Percentiles rank a stretch among this genome's conserved stretches.
Conservation (phyloP, 208 protist genomes). For the Balamuthia mandrillaris region DNA sequence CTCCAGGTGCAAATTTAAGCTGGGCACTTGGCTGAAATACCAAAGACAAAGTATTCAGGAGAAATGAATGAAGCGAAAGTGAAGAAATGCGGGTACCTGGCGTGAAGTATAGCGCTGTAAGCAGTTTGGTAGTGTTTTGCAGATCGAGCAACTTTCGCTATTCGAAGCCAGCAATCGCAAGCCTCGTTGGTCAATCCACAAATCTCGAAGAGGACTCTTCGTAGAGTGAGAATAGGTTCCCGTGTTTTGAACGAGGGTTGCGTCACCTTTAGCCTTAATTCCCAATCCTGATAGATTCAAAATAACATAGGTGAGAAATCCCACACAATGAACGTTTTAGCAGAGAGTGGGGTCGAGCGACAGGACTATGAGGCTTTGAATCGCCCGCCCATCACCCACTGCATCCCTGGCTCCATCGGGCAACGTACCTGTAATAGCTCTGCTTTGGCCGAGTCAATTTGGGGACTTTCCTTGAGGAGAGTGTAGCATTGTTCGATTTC, state of each 20-base stretch:
- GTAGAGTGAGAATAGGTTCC: constrained; percentile 57
- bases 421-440: background rate
- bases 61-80: background rate
- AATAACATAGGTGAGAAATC: too few species aligned
- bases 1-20: constrained; percentile 71
- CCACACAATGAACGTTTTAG: too few species aligned
- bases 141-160: constrained; percentile 76
- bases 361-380: background rate
- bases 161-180: constrained; percentile 68
- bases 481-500: constrained; percentile 68
- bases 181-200: constrained; percentile 18
- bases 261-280: constrained; percentile 44
- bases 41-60: background rate
- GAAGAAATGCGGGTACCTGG: background rate
- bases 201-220: constrained; percentile 4
- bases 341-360: too few species aligned
- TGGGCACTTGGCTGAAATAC: background rate
- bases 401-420: background rate
- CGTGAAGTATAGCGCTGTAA: constrained; percentile 72
- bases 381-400: background rate
- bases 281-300: constrained; percentile 15
- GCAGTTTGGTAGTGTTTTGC: constrained; percentile 77
- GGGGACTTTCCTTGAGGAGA: background rate
- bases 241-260: constrained; percentile 48
- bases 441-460: background rate